A percentile compares a stretch with the other conserved stretches of the same genome.
phyloP scores from a whole-genome alignment of 2,329 filamentous ascomycete species.

The Colletotrichum tabaci region DNA sequence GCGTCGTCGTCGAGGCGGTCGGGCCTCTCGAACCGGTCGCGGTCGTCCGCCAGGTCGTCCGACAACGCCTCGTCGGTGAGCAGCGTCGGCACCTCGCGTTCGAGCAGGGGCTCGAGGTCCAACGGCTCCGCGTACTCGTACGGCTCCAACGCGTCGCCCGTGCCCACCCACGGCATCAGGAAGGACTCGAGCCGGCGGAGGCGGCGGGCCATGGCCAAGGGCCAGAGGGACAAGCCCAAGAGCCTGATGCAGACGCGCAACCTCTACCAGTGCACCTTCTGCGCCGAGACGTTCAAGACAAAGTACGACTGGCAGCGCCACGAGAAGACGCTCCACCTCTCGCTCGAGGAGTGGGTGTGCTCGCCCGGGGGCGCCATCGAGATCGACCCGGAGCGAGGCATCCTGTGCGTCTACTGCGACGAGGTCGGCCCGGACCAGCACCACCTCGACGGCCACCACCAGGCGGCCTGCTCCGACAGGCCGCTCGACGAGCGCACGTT shows the following conservation, averaged over 20 bases:
- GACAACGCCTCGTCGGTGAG: constrained; percentile 33
- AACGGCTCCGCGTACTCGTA: constrained; percentile 51
- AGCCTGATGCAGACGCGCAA: constrained; percentile 18
- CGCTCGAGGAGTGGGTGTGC: constrained; percentile 63
- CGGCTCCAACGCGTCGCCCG: constrained; percentile 46
- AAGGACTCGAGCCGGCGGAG: constrained; percentile 9
- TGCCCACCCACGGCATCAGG: constrained; percentile 16
- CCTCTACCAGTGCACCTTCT: constrained; percentile 62
- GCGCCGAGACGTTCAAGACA: constrained; percentile 60
- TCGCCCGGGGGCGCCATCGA: constrained; percentile 54
- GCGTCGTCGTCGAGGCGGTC: constrained; percentile 34
- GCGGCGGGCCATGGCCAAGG: constrained; percentile 16
- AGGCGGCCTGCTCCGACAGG: constrained; percentile 66
- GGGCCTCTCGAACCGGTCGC: constrained; percentile 30
- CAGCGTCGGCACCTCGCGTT: constrained; percentile 35
- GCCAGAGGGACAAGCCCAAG: neutral
- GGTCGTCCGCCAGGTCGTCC: constrained; percentile 46
- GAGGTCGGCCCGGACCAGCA: constrained; percentile 47
- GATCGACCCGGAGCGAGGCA: constrained; percentile 59
- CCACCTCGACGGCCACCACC: constrained; percentile 57
- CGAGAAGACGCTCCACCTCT: constrained; percentile 63
- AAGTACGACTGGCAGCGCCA: constrained; percentile 66
- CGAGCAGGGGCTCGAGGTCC: constrained; percentile 31
- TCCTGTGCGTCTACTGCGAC: constrained; percentile 57
- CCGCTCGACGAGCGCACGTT: constrained; percentile 59